Evolutionary conservation across 1,284 basidiomycete genomes (phyloP).

Genomic region (Apiotrichum montevideense): DNA sequence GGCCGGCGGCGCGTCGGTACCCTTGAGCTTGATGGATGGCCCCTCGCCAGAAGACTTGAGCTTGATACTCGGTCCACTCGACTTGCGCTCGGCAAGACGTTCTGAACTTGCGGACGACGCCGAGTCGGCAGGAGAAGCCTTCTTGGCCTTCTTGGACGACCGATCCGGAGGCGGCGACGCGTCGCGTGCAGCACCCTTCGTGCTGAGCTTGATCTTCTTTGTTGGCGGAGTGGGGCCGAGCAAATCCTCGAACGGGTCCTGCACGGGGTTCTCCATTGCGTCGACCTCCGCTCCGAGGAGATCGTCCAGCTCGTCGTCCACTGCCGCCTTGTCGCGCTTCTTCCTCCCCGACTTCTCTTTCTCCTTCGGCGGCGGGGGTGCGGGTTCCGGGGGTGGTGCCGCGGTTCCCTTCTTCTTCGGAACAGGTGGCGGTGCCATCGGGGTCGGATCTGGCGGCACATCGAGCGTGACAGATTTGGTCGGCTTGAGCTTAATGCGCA

Average conservation of each 20-base stretch:
- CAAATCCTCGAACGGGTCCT: conserved; percentile 26
- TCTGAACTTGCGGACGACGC: neutral
- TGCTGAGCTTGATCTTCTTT: conserved; percentile 33
- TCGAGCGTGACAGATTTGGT: conserved; percentile 26
- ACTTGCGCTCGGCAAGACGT: neutral
- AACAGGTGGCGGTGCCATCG: conserved; percentile 42
- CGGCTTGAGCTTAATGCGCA: conserved; percentile 34
- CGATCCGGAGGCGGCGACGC: neutral
- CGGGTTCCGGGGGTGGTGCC: too few species aligned
- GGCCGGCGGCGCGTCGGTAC: neutral
- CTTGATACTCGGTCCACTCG: neutral
- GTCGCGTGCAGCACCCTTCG: neutral
- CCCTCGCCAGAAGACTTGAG: neutral
- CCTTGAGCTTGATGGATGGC: neutral
- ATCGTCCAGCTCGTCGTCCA: conserved; percentile 30
- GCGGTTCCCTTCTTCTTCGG: conserved; percentile 20
- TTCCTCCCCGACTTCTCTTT: conserved; percentile 14
- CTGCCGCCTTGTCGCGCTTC: conserved; percentile 8
- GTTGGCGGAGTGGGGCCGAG: conserved; percentile 21
- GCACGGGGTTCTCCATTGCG: conserved; percentile 28
- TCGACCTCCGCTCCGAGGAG: conserved; percentile 43
- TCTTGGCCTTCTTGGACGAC: neutral
- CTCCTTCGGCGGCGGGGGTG: neutral
- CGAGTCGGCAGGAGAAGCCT: neutral
- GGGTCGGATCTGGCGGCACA: conserved; percentile 6